Evolutionary conservation across 2,329 filamentous ascomycete genomes (phyloP).

Genomic region (Zymoseptoria brevis): DNA sequence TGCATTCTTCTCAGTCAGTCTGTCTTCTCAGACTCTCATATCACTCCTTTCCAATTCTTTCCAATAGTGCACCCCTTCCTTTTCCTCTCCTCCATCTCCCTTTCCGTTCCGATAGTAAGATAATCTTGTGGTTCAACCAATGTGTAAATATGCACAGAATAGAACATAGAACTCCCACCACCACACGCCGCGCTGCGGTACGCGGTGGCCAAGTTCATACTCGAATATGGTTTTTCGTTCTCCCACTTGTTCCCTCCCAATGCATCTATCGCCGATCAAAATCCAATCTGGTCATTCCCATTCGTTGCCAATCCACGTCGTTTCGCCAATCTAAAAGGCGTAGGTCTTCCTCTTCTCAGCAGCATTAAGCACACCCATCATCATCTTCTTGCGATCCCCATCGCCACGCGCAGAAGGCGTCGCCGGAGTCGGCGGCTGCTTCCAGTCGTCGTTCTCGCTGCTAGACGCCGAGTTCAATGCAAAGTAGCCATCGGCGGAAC

Average conservation of each 20-base stretch:
- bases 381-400: slow-evolving; percentile 68
- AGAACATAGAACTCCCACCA: neutral
- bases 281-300: neutral
- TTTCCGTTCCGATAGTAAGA: neutral
- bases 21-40: neutral
- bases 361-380: slow-evolving; percentile 77
- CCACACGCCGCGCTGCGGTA: slow-evolving; percentile 2
- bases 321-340: slow-evolving; percentile 38
- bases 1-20: neutral
- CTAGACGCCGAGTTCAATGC: slow-evolving; percentile 61
- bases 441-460: slow-evolving; percentile 49
- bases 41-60: neutral
- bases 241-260: neutral
- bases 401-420: slow-evolving; percentile 75
- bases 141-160: slow-evolving; percentile 6
- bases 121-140: neutral
- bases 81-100: neutral
- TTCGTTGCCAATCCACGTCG: neutral
- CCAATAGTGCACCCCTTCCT: neutral
- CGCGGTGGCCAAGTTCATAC: slow-evolving; percentile 1
- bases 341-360: slow-evolving; percentile 82
- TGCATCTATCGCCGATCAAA: neutral
- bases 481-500: slow-evolving; percentile 30
- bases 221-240: neutral
- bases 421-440: slow-evolving; percentile 30